These are phyloP conservation scores for Fomes fomentarius DNA, from an alignment of 1,284 basidiomycete genomes.

Conservation along the genomic window DNA sequence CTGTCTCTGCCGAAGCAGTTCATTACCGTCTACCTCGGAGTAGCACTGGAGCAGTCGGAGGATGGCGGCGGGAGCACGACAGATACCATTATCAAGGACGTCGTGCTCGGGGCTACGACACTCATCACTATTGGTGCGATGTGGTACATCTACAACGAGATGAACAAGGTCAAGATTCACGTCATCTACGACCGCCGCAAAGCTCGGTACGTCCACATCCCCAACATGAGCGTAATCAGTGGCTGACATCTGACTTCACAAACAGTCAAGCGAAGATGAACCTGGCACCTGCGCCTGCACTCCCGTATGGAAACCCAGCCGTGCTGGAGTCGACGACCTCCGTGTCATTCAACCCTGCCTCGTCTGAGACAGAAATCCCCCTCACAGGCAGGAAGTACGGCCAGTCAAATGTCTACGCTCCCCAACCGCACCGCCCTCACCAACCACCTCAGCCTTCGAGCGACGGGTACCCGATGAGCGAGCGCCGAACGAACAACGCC, in stretches of 20 bases:
- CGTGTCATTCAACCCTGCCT: constrained; percentile 38
- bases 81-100: constrained; percentile 64
- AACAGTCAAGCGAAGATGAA: constrained; percentile 52
- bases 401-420: constrained; percentile 28
- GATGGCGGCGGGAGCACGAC: constrained; percentile 42
- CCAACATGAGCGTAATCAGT: not conserved
- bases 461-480: constrained; percentile 18
- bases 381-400: constrained; percentile 33
- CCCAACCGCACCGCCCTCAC: constrained; percentile 40
- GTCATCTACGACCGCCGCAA: constrained; percentile 74
- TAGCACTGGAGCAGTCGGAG: constrained; percentile 46
- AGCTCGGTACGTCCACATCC: constrained; percentile 8
- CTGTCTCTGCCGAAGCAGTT: constrained; percentile 82
- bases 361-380: constrained; percentile 45
- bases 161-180: constrained; percentile 74
- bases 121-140: constrained; percentile 79
- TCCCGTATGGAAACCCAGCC: constrained; percentile 33
- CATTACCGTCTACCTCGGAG: constrained; percentile 75
- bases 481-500: not conserved
- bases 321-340: constrained; percentile 32
- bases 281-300: constrained; percentile 31
- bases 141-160: constrained; percentile 82
- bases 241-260: constrained; percentile 1
- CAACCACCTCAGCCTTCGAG: not conserved
- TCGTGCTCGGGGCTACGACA: constrained; percentile 64